Evolutionary conservation across 179 eudicot species (phyloP).

Genomic region (Nepenthes alata): DNA sequence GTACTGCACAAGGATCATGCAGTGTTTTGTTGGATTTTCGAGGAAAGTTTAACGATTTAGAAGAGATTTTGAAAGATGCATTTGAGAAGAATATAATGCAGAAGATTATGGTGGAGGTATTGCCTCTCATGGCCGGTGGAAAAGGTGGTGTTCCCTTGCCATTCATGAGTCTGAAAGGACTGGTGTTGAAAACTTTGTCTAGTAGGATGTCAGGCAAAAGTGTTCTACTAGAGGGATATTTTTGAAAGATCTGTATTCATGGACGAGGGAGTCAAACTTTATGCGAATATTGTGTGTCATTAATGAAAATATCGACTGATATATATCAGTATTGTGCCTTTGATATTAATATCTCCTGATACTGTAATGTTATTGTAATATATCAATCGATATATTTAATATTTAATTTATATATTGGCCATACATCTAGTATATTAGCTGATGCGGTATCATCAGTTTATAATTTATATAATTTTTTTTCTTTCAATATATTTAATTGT

Average conservation of each 20-base stretch:
- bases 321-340: no score
- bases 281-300: no score
- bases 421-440: no score
- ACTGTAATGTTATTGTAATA: no score
- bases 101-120: slow-evolving; percentile 62
- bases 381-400: no score
- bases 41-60: slow-evolving; percentile 34
- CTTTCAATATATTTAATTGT: no score
- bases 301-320: no score
- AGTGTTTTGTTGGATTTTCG: slow-evolving; percentile 67
- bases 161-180: slow-evolving; percentile 14
- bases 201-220: slow-evolving; percentile 27
- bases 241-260: slow-evolving; percentile 16
- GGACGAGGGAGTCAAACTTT: background rate
- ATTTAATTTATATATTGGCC: no score
- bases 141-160: slow-evolving; percentile 17
- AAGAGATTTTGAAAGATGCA: slow-evolving; percentile 53
- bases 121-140: slow-evolving; percentile 43
- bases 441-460: no score
- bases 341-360: no score
- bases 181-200: slow-evolving; percentile 34
- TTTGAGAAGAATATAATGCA: slow-evolving; percentile 46
- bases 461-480: no score
- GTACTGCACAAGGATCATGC: slow-evolving; percentile 48
- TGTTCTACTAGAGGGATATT: slow-evolving; percentile 67